Evolutionary conservation across 176 grass and related monocot species (phyloP).

Genomic region (Cenchrus americanus): DNA sequence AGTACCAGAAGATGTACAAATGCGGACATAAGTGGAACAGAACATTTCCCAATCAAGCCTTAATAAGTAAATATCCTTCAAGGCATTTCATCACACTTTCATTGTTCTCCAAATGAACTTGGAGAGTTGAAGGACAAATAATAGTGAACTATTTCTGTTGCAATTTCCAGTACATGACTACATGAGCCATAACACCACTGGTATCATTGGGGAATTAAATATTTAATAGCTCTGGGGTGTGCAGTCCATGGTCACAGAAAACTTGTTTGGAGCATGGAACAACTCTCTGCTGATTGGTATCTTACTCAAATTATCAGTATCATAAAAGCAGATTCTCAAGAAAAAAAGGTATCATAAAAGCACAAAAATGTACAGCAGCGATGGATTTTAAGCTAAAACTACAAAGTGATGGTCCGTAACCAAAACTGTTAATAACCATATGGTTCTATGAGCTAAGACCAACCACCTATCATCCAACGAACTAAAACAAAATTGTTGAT

Average conservation of each 20-base stretch:
- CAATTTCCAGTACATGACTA: not conserved
- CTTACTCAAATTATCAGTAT: not conserved
- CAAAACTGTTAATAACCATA: not conserved
- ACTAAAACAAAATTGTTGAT: not conserved
- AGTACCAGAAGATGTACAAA: not conserved
- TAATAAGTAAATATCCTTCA: not conserved
- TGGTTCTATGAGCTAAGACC: not conserved
- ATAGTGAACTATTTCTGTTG: not conserved
- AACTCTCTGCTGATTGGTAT: not conserved
- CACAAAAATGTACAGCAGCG: not conserved
- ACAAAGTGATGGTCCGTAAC: not conserved
- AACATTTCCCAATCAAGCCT: not conserved
- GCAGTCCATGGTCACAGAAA: not conserved
- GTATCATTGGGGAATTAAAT: not conserved
- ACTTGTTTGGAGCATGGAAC: not conserved
- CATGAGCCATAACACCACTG: not conserved
- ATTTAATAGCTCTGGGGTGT: not conserved
- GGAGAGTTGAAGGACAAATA: not conserved
- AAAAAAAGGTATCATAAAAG: not conserved
- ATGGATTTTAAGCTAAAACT: not conserved
- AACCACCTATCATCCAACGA: not conserved
- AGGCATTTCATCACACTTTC: not conserved
- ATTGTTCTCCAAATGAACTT: not conserved
- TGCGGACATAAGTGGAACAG: not conserved
- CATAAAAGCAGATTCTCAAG: too few relatives aligned